Conservation (phyloP, 2,329 filamentous ascomycete species). For the Verticillium longisporum region DNA sequence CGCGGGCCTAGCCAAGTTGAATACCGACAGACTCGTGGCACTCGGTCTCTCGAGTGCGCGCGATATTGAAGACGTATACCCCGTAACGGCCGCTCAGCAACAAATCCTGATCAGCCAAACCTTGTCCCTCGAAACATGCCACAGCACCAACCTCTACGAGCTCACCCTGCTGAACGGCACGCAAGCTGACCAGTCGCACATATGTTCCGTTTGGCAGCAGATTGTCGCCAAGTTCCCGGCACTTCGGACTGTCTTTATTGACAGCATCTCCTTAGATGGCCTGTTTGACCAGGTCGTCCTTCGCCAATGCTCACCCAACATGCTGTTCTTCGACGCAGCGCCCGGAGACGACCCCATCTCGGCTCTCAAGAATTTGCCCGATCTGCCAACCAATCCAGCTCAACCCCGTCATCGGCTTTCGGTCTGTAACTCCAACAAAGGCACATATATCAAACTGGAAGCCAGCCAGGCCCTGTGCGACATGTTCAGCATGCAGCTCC, state of each 20-base stretch:
- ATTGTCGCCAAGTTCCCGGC: slow-evolving; percentile 37
- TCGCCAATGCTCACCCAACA: slow-evolving; percentile 37
- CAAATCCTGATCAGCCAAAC: slow-evolving; percentile 41
- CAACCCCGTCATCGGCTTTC: slow-evolving; percentile 43
- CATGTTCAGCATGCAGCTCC: slow-evolving; percentile 31
- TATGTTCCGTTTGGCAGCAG: slow-evolving; percentile 44
- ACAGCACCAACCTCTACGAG: slow-evolving; percentile 41
- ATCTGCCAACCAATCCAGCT: slow-evolving; percentile 25
- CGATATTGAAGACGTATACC: slow-evolving; percentile 42
- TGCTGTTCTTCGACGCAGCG: slow-evolving; percentile 45
- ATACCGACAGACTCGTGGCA: slow-evolving; percentile 30
- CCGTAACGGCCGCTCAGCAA: slow-evolving; percentile 40
- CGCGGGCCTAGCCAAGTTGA: slow-evolving; percentile 35
- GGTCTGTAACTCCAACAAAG: slow-evolving; percentile 36
- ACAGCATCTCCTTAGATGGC: slow-evolving; percentile 39
- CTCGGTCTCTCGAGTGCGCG: slow-evolving; percentile 31
- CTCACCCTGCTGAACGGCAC: slow-evolving; percentile 29
- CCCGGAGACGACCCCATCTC: slow-evolving; percentile 28
- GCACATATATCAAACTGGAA: slow-evolving; percentile 42
- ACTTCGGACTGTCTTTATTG: slow-evolving; percentile 44
- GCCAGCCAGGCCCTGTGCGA: slow-evolving; percentile 45
- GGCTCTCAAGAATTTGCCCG: slow-evolving; percentile 33
- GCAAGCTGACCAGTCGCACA: slow-evolving; percentile 31
- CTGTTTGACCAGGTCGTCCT: slow-evolving; percentile 45
- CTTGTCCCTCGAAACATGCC: slow-evolving; percentile 31